Evolutionary conservation across 805 yeast genomes (phyloP).

Genomic region (Barnettozyma salicaria): DNA sequence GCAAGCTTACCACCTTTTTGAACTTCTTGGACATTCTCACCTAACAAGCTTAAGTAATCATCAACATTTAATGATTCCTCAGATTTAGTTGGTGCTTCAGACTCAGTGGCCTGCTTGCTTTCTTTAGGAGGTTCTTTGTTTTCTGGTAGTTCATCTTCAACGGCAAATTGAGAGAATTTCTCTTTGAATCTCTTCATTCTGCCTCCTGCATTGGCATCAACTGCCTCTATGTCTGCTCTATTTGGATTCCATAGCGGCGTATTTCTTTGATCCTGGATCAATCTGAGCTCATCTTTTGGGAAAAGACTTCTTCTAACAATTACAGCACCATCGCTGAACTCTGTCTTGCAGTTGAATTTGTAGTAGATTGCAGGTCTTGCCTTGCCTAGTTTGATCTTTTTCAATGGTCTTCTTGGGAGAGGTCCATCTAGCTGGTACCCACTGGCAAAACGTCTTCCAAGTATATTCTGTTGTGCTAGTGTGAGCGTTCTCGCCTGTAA

Average conservation of each 20-base stretch:
- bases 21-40: constrained; percentile 48
- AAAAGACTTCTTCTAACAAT: constrained; percentile 75
- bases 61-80: constrained; percentile 27
- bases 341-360: constrained; percentile 84
- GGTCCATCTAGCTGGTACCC: constrained; percentile 20
- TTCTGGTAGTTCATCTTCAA: constrained; percentile 29
- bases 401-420: constrained; percentile 50
- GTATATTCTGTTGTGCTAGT: constrained; percentile 1
- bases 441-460: constrained; percentile 11
- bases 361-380: constrained; percentile 92
- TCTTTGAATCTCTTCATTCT: constrained; percentile 69
- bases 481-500: constrained; percentile 1
- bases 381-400: constrained; percentile 68
- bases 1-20: constrained; percentile 50
- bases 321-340: constrained; percentile 92
- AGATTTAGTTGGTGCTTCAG: constrained; percentile 10
- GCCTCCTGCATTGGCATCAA: constrained; percentile 82
- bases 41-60: constrained; percentile 55
- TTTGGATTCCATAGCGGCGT: constrained; percentile 85
- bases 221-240: constrained; percentile 65
- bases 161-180: constrained; percentile 50
- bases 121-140: constrained; percentile 4
- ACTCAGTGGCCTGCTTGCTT: constrained; percentile 6
- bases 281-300: constrained; percentile 80
- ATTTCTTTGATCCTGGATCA: constrained; percentile 85